Conservation (phyloP, 1,139 yeast species). For the Debaryomyces coudertii region DNA sequence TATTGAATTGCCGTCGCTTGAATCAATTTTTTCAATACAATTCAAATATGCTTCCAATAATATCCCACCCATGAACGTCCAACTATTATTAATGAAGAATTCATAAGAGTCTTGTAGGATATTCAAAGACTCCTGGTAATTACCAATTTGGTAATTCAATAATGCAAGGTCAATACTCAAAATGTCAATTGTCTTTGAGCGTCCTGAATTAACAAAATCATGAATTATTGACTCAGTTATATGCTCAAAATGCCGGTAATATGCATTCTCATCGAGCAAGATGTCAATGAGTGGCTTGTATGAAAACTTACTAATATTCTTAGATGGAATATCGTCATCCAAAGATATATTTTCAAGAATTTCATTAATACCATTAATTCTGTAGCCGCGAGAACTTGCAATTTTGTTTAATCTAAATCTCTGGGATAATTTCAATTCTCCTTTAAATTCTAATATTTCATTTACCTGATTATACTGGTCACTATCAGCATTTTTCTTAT, state of each 20-base stretch:
- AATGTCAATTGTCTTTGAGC: constrained; percentile 69
- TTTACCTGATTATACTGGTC: constrained; percentile 22
- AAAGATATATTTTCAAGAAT: constrained; percentile 29
- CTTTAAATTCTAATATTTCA: constrained; percentile 46
- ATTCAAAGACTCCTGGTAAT: constrained; percentile 62
- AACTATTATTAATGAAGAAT: constrained; percentile 67
- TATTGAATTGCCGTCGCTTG: constrained; percentile 25
- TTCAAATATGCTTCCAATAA: constrained; percentile 67
- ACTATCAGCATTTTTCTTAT: constrained; percentile 15
- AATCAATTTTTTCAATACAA: constrained; percentile 58
- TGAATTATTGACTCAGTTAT: constrained; percentile 48
- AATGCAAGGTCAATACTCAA: constrained; percentile 83
- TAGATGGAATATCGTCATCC: constrained; percentile 14
- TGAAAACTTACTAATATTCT: constrained; percentile 9
- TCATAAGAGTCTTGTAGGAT: constrained; percentile 70
- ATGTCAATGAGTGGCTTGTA: constrained; percentile 21
- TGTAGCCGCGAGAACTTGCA: constrained; percentile 36
- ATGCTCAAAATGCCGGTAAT: constrained; percentile 29
- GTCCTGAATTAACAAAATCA: constrained; percentile 49
- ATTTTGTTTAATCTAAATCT: constrained; percentile 45
- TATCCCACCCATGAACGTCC: constrained; percentile 72
- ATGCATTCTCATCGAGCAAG: constrained; percentile 22
- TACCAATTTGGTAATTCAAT: constrained; percentile 59
- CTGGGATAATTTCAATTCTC: constrained; percentile 49
- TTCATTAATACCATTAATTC: constrained; percentile 30